Evolutionary conservation across 768 basidiomycete genomes (phyloP).

Genomic region (Leccinum barrowsii): DNA sequence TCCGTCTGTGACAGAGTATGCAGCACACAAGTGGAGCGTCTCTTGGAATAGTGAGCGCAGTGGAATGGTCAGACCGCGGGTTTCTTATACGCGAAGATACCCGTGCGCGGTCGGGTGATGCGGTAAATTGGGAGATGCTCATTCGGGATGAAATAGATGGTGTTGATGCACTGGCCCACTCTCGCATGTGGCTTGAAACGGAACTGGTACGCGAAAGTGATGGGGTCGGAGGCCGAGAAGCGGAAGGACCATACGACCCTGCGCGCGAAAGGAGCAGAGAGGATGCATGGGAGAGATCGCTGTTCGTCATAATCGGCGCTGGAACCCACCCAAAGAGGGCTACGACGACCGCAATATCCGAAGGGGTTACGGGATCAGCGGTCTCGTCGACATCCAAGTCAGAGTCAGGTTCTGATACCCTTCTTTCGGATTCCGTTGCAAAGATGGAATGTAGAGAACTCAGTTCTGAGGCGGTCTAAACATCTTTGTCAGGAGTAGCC

Average conservation of each 20-base stretch:
- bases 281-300: conserved; percentile 9
- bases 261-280: conserved; percentile 25
- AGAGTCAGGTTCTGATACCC: conserved; percentile 27
- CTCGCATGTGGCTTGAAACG: conserved; percentile 22
- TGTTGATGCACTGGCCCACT: conserved; percentile 18
- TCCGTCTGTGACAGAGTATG: conserved; percentile 67
- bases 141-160: conserved; percentile 20
- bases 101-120: conserved; percentile 13
- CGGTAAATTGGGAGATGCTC: conserved; percentile 17
- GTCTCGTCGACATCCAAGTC: conserved; percentile 10
- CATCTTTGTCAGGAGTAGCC: conserved; percentile 7
- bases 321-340: conserved; percentile 50
- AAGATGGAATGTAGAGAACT: conserved; percentile 49
- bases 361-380: conserved; percentile 23
- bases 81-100: conserved; percentile 8
- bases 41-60: conserved; percentile 12
- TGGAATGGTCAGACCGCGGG: not conserved
- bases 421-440: conserved; percentile 24
- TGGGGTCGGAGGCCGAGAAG: conserved; percentile 30
- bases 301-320: conserved; percentile 26
- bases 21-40: conserved; percentile 62
- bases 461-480: conserved; percentile 57
- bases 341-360: conserved; percentile 38
- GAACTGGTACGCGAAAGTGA: conserved; percentile 33
- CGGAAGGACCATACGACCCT: conserved; percentile 27